phyloP scores from a whole-genome alignment of 495 filamentous ascomycete genomes.

The Aspergillus taichungensis region DNA sequence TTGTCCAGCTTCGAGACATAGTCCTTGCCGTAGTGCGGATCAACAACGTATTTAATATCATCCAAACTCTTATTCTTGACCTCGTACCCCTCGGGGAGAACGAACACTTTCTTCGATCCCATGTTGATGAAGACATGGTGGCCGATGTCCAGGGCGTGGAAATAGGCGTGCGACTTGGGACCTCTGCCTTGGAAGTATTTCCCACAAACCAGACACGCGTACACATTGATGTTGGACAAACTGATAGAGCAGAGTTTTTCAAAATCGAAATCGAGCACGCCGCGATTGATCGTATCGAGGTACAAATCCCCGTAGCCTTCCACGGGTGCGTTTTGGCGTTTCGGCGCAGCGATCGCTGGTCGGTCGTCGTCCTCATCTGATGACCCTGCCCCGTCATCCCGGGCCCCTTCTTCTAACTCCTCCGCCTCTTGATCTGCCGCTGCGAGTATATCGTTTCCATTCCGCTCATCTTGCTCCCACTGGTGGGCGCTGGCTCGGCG shows the following conservation, averaged over 20 bases:
- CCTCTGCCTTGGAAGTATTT: conserved; percentile 96
- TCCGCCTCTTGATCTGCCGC: conserved; percentile 33
- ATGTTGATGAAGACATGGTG: conserved; percentile 99
- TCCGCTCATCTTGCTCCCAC: conserved; percentile 25
- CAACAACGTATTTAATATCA: conserved; percentile 97
- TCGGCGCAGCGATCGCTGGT: conserved; percentile 33
- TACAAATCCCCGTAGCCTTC: conserved; percentile 94
- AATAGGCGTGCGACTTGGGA: conserved; percentile 92
- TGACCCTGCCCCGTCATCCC: conserved; percentile 17
- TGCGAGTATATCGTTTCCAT: conserved; percentile 28
- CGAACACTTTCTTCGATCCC: conserved; percentile 88
- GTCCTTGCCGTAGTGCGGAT: conserved; percentile 72
- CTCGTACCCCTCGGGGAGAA: conserved; percentile 95
- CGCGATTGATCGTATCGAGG: conserved; percentile 91
- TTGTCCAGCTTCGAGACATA: conserved; percentile 76
- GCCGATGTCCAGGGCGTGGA: conserved; percentile 86
- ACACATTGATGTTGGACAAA: conserved; percentile 96
- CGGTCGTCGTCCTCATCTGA: conserved; percentile 32
- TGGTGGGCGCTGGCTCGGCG: conserved; percentile 28
- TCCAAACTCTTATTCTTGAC: conserved; percentile 92
- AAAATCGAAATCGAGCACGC: conserved; percentile 88
- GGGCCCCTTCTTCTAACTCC: conserved; percentile 30
- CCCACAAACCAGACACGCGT: conserved; percentile 93
- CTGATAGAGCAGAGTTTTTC: conserved; percentile 96
- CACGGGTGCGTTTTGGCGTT: conserved; percentile 65